These are phyloP conservation scores for Amanita thiersii DNA, from an alignment of 768 basidiomycete species.

Conservation along the genomic window DNA sequence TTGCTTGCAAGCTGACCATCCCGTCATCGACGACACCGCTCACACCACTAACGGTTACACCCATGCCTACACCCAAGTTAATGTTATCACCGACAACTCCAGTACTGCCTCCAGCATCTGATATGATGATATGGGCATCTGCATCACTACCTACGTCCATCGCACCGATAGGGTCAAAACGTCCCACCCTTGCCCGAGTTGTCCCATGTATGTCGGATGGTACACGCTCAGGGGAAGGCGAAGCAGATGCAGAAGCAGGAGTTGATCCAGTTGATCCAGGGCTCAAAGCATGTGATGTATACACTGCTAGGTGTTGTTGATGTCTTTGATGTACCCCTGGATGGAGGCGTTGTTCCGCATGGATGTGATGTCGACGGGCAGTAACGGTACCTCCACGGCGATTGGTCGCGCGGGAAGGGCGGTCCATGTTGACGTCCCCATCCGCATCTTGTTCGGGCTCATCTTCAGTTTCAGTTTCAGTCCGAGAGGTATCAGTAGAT, in stretches of 20 bases:
- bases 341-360: constrained; percentile 17
- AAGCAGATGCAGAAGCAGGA: constrained; percentile 21
- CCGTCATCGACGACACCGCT: constrained; percentile 62
- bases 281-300: constrained; percentile 2
- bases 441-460: constrained; percentile 67
- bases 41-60: constrained; percentile 14
- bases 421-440: constrained; percentile 43
- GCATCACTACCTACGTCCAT: constrained; percentile 13
- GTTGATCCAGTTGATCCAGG: constrained; percentile 8
- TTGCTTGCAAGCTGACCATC: constrained; percentile 69
- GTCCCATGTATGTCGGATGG: constrained; percentile 6
- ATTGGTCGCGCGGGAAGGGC: neutral
- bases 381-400: neutral
- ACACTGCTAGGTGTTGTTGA: constrained; percentile 1
- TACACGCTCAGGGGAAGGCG: constrained; percentile 24
- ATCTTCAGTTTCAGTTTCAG: constrained; percentile 75
- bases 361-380: constrained; percentile 11
- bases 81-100: constrained; percentile 6
- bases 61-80: constrained; percentile 9
- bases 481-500: constrained; percentile 40
- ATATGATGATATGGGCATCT: constrained; percentile 37
- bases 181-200: constrained; percentile 10
- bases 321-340: neutral
- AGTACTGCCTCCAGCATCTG: constrained; percentile 1
- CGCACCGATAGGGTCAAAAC: constrained; percentile 17